phyloP scores from a whole-genome alignment of 805 yeast species.

The Lipomyces oligophaga region DNA sequence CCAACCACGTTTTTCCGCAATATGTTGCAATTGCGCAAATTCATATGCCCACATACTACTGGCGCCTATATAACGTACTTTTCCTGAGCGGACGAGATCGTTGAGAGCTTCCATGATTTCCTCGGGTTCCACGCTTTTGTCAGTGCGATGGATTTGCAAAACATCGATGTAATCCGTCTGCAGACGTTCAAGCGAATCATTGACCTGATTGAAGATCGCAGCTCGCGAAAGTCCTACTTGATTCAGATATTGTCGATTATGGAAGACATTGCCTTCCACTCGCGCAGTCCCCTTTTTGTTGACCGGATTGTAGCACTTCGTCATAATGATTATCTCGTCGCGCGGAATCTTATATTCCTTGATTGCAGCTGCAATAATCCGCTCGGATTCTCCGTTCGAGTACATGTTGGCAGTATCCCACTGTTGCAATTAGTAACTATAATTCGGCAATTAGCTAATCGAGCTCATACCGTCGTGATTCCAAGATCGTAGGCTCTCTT shows the following conservation, averaged over 20 bases:
- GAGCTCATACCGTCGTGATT: slow-evolving; percentile 40
- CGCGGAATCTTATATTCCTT: slow-evolving; percentile 51
- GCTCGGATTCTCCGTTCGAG: slow-evolving; percentile 44
- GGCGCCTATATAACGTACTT: slow-evolving; percentile 57
- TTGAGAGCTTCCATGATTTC: slow-evolving; percentile 58
- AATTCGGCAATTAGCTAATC: too few relatives aligned
- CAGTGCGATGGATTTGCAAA: slow-evolving; percentile 55
- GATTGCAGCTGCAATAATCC: slow-evolving; percentile 51
- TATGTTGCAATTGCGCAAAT: slow-evolving; percentile 49
- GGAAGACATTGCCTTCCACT: slow-evolving; percentile 4
- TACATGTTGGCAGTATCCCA: slow-evolving; percentile 46
- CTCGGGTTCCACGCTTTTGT: slow-evolving; percentile 42
- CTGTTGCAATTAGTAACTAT: slow-evolving; percentile 19
- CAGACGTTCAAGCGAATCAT: slow-evolving; percentile 41
- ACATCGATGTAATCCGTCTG: slow-evolving; percentile 54
- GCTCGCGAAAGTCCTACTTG: slow-evolving; percentile 49
- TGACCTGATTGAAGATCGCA: slow-evolving; percentile 47
- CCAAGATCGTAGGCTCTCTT: slow-evolving; percentile 33
- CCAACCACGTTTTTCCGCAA: slow-evolving; percentile 58
- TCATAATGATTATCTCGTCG: slow-evolving; percentile 51
- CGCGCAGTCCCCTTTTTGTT: slow-evolving; percentile 30
- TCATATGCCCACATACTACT: slow-evolving; percentile 56
- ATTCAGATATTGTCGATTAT: slow-evolving; percentile 42
- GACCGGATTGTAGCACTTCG: slow-evolving; percentile 40
- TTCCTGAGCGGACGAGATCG: slow-evolving; percentile 47